Evolutionary conservation across 2,329 filamentous ascomycete genomes (phyloP), one percentile per base, ranked within the genome.

Genomic region (Clarireedia homoeocarpa): DNA sequence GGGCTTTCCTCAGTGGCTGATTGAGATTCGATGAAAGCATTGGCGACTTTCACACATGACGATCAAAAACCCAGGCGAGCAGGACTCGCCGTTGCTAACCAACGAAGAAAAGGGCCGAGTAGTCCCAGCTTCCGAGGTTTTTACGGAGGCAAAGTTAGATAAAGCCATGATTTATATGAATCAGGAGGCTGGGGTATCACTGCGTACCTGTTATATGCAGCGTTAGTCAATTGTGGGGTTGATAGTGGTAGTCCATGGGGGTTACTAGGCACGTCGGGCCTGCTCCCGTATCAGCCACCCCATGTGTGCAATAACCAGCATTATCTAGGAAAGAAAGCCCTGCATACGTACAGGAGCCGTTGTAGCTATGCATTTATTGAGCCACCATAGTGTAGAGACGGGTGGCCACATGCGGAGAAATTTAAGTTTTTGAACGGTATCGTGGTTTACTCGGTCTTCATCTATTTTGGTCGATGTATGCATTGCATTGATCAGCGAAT

Each of bases 1-100:
- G 65, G 77, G 81, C 59, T 83, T 83, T 71, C 73, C 83, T 61
- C 75, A 76, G 62, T 73, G 77, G 62, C 51, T 64, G 50, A 57
- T 14, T 17, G 6, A n/a, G 30, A 39, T 26, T 7, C 20, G 5
- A 39, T 24, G 6, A 23, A 4, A 53, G 42, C 10, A 34, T 34
- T 48, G 42, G n/a, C 23, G 27, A 39, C 10, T 34, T 34, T 12
- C 9, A 34, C 30, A 34, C 30, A 34, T 34, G 30, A 34, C 30
- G 30, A 34, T 34, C 30, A 9, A 34, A 34, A 3, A 12, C 30
- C 30, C 12, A 9, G 30, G 30, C 30, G 30, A 34, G 10, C 30
- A 34, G 30, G 30, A 34, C 30, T 34, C 30, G 30, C 30, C 30
- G 30, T 34, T 34, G 30, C 30, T 12, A 34, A 34, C 30, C 30